These are phyloP conservation scores for Testicularia cyperi DNA, from an alignment of 1,284 basidiomycete genomes.

Conservation along the genomic window DNA sequence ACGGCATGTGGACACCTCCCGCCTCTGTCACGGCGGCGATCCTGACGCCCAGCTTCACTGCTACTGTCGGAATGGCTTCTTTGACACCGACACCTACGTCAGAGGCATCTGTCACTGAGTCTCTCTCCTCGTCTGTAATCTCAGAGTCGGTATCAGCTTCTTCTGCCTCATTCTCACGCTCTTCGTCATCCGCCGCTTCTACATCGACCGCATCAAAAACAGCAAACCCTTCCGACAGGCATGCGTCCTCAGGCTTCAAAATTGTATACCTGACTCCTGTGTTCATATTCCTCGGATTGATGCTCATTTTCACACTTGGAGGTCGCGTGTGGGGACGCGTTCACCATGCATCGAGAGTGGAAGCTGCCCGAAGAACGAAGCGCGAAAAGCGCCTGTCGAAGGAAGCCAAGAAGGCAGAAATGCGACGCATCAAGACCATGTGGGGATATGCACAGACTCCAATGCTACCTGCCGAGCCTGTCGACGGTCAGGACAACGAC, in stretches of 20 bases:
- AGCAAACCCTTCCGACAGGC: background rate
- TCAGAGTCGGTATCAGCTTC: background rate
- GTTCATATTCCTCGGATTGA: slow-evolving; percentile 34
- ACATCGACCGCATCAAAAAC: slow-evolving; percentile 2
- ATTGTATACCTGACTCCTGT: slow-evolving; percentile 43
- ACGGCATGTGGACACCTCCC: slow-evolving; percentile 31
- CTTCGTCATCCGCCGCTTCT: slow-evolving; percentile 1
- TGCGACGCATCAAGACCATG: slow-evolving; percentile 32
- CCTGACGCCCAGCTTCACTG: slow-evolving; percentile 4
- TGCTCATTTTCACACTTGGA: slow-evolving; percentile 40
- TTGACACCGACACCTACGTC: no score
- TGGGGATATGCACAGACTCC: slow-evolving; percentile 25
- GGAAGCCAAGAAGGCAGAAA: slow-evolving; percentile 17
- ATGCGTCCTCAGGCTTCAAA: slow-evolving; percentile 21
- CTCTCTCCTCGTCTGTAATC: background rate
- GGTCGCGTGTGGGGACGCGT: slow-evolving; percentile 46
- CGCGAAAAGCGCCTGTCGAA: slow-evolving; percentile 7
- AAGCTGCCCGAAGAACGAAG: slow-evolving; percentile 7
- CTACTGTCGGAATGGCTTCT: background rate
- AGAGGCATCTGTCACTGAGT: background rate
- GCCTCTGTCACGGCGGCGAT: slow-evolving; percentile 1
- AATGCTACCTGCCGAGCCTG: slow-evolving; percentile 11
- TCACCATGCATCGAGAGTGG: slow-evolving; percentile 29
- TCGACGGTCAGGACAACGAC: slow-evolving; percentile 13
- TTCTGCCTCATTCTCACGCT: background rate